These are phyloP conservation scores for Dactylellina parvicollis DNA, from an alignment of 2,329 filamentous ascomycete genomes.

Conservation along the genomic window DNA sequence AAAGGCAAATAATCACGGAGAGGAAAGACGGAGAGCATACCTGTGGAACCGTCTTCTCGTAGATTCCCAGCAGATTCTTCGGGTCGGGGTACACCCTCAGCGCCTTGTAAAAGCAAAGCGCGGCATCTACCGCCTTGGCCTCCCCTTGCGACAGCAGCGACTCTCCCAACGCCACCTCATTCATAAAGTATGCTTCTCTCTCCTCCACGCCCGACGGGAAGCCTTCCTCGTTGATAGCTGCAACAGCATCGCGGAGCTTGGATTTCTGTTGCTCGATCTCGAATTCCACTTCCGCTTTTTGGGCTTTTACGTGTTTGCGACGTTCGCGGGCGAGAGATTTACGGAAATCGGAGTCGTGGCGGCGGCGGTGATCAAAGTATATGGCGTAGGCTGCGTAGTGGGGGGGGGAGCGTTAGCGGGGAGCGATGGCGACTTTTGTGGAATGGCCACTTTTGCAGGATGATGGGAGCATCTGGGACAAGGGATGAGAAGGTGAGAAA, in stretches of 20 bases:
- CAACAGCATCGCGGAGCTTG: slow-evolving; percentile 78
- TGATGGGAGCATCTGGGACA: too few species aligned
- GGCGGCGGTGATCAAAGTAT: slow-evolving; percentile 76
- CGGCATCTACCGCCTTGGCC: slow-evolving; percentile 74
- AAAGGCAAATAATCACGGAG: too few species aligned
- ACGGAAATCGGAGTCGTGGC: slow-evolving; percentile 73
- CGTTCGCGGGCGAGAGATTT: slow-evolving; percentile 77
- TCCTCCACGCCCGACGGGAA: slow-evolving; percentile 91
- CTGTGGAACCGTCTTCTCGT: slow-evolving; percentile 98
- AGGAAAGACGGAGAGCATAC: slow-evolving; percentile 67
- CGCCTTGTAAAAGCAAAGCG: slow-evolving; percentile 96
- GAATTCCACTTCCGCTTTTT: slow-evolving; percentile 76
- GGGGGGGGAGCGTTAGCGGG: slow-evolving; percentile 3
- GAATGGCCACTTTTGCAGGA: background rate
- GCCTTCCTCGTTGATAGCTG: slow-evolving; percentile 78
- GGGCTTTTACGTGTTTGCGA: slow-evolving; percentile 74
- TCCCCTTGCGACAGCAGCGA: slow-evolving; percentile 80
- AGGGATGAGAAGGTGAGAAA: background rate
- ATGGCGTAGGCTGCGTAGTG: slow-evolving; percentile 66
- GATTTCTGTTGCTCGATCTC: slow-evolving; percentile 74
- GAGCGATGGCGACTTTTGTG: background rate
- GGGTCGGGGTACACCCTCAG: slow-evolving; percentile 98
- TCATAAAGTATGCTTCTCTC: slow-evolving; percentile 96
- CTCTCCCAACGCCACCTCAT: slow-evolving; percentile 91
- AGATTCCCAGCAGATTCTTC: slow-evolving; percentile 91